phyloP scores from a whole-genome alignment of 2,329 filamentous ascomycete species.

The Leptodontidium sp. region DNA sequence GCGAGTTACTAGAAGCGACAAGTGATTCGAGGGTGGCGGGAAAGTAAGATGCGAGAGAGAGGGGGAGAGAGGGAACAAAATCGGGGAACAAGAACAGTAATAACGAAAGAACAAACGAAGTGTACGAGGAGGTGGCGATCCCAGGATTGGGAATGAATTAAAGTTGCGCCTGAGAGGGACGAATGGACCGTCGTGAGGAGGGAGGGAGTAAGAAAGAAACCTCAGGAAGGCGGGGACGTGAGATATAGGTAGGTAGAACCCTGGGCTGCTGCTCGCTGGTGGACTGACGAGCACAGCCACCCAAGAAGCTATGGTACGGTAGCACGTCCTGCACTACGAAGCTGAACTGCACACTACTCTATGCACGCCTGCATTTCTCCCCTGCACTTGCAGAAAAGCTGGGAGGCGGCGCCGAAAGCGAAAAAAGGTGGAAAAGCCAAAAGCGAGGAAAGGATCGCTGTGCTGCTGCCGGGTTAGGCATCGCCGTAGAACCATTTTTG shows the following conservation, averaged over 20 bases:
- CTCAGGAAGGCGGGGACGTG: conserved; percentile 5
- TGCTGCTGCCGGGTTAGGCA: conserved; percentile 27
- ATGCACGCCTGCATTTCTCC: conserved; percentile 20
- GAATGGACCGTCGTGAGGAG: conserved; percentile 66
- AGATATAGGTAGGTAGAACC: not conserved
- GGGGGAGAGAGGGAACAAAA: conserved; percentile 24
- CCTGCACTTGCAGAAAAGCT: conserved; percentile 16
- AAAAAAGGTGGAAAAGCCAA: not conserved
- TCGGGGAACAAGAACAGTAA: conserved; percentile 32
- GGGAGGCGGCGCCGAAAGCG: conserved; percentile 20
- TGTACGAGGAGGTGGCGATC: conserved; percentile 56
- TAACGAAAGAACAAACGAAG: conserved; percentile 47
- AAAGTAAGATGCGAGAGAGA: conserved; percentile 30
- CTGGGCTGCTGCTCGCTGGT: not conserved
- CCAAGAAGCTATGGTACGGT: not conserved
- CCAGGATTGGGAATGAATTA: conserved; percentile 61
- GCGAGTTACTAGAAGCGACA: conserved; percentile 34
- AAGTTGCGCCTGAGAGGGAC: conserved; percentile 55
- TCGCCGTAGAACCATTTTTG: conserved; percentile 35
- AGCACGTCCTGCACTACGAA: not conserved
- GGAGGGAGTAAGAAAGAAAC: conserved; percentile 45
- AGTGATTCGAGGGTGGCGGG: conserved; percentile 30
- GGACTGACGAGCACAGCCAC: conserved; percentile 18
- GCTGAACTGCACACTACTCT: conserved; percentile 12
- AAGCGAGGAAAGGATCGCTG: conserved; percentile 19